These are phyloP conservation scores for Yamadazyma tumulicola DNA, from an alignment of 805 yeast genomes.

Conservation along the genomic window DNA sequence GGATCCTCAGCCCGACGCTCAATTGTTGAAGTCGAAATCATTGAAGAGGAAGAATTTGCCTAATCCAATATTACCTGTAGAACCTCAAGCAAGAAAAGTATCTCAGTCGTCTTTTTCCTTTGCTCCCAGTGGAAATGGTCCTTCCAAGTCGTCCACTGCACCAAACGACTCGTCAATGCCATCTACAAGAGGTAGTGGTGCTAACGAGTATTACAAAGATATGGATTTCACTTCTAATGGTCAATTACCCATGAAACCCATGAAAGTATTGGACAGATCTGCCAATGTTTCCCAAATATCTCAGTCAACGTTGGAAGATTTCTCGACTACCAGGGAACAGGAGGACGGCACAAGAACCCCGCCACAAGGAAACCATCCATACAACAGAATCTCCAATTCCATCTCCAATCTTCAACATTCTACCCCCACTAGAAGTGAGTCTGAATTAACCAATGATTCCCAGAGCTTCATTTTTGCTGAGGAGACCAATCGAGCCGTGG, in stretches of 20 bases:
- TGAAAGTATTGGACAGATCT: constrained; percentile 29
- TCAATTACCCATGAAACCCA: constrained; percentile 38
- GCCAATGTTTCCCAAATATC: constrained; percentile 6
- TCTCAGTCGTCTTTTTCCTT: constrained; percentile 5
- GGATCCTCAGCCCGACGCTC: constrained; percentile 21
- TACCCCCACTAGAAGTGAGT: constrained; percentile 4
- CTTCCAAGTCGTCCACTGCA: constrained; percentile 1
- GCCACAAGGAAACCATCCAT: neutral
- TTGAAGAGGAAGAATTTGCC: constrained; percentile 21
- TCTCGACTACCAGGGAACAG: constrained; percentile 1
- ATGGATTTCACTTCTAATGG: constrained; percentile 44
- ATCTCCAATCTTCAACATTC: neutral
- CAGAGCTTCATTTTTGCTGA: constrained; percentile 16
- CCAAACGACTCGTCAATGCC: neutral
- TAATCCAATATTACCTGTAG: constrained; percentile 17
- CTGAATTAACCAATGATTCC: constrained; percentile 12
- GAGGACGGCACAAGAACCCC: neutral
- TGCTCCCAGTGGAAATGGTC: neutral
- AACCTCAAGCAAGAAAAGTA: constrained; percentile 11
- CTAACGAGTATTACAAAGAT: constrained; percentile 24
- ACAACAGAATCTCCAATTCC: neutral
- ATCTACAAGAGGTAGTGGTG: too few relatives aligned
- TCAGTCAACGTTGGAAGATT: constrained; percentile 5
- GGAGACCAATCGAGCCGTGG: neutral
- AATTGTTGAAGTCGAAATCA: constrained; percentile 19